Percentiles rank a stretch among this genome's conserved stretches.
Conservation (phyloP, 108 stramenopile species). For the Halocafeteria seosinensis region DNA sequence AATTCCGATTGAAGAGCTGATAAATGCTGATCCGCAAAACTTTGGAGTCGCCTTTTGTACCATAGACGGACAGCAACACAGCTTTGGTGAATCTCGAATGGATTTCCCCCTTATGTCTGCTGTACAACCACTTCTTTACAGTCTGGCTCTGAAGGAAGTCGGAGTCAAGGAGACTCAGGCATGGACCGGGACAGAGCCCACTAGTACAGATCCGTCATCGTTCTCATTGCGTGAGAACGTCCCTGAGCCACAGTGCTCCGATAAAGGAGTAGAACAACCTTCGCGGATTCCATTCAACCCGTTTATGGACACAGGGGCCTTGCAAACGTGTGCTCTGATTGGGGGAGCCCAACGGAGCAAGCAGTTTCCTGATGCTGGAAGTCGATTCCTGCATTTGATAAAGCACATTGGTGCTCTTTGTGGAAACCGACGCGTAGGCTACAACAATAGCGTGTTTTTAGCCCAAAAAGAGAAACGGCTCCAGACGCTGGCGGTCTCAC, state of each 20-base stretch:
- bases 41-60: background rate
- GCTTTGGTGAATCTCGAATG: background rate
- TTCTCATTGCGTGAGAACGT: background rate
- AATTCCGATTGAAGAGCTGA: background rate
- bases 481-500: background rate
- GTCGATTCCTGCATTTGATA: background rate
- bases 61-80: background rate
- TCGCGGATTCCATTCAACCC: background rate
- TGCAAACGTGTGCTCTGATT: background rate
- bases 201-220: background rate
- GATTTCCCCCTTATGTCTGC: background rate
- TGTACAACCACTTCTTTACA: background rate
- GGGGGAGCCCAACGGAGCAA: background rate
- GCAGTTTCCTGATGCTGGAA: background rate
- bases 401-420: background rate
- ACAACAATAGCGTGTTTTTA: background rate
- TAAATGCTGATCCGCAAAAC: background rate
- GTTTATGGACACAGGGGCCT: background rate
- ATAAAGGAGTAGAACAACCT: background rate
- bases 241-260: too few species aligned
- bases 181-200: background rate
- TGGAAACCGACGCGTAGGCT: background rate
- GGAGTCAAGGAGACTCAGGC: background rate
- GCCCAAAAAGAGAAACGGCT: background rate
- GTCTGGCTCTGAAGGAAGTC: background rate